A percentile compares a stretch with the other conserved stretches of the same genome.
Conservation (phyloP, 768 basidiomycete genomes). For the Tremella mesenterica region DNA sequence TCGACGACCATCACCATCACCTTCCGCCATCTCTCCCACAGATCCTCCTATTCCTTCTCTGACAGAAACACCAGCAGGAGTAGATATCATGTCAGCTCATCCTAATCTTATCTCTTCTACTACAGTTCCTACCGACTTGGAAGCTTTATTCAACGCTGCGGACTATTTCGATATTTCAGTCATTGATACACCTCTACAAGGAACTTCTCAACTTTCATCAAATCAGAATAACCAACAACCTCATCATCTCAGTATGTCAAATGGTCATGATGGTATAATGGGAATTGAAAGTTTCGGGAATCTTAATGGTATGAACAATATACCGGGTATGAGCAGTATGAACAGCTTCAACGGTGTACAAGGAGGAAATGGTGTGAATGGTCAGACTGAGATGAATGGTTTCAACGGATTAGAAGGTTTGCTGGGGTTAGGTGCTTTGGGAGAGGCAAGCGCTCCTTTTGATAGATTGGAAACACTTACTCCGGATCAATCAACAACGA, state of each 20-base stretch:
- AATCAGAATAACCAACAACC: no score
- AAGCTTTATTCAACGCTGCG: conserved; percentile 40
- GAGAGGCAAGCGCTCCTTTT: conserved; percentile 29
- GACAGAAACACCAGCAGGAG: conserved; percentile 2
- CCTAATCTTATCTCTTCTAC: neutral
- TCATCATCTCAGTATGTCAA: conserved; percentile 4
- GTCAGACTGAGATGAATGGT: neutral
- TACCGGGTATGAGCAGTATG: neutral
- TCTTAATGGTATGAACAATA: no score
- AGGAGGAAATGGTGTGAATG: neutral
- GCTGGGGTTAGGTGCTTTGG: conserved; percentile 4
- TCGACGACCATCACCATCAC: conserved; percentile 47
- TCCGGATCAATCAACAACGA: conserved; percentile 14
- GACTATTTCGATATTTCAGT: conserved; percentile 43
- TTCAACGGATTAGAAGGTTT: neutral
- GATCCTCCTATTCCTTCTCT: neutral
- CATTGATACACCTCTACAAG: conserved; percentile 13
- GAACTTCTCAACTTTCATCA: neutral
- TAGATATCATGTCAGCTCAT: conserved; percentile 25
- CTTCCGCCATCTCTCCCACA: conserved; percentile 11
- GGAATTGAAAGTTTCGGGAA: neutral
- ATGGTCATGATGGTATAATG: neutral
- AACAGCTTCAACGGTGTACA: neutral
- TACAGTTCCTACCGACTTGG: conserved; percentile 23
- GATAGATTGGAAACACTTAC: conserved; percentile 31